Evolutionary conservation across 139 green algal species (phyloP).

Genomic region (Eudorina sp.): DNA sequence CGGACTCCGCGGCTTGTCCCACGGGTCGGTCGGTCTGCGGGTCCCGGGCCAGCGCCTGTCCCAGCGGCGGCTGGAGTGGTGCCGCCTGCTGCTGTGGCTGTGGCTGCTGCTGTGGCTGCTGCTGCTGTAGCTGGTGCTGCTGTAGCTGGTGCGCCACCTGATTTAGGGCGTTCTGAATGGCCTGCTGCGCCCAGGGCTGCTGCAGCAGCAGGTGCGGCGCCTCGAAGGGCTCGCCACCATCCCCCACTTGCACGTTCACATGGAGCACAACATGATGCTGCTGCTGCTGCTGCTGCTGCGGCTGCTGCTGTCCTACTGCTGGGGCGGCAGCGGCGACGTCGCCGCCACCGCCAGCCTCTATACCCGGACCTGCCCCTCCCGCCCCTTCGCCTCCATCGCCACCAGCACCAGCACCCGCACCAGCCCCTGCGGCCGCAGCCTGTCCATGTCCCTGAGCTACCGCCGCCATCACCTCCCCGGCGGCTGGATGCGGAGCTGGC

Average conservation of each 20-base stretch:
- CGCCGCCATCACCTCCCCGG: no score
- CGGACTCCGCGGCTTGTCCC: no score
- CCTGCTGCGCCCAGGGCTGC: no score
- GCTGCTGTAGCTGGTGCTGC: neutral
- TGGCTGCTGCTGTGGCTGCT: neutral
- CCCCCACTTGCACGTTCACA: no score
- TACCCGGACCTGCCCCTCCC: neutral
- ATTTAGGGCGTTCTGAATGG: neutral
- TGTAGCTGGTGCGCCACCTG: neutral
- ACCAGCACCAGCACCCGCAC: neutral
- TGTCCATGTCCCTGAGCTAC: neutral
- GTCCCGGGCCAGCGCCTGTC: no score
- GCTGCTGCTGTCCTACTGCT: no score
- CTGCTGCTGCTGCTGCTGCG: neutral
- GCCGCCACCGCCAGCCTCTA: neutral
- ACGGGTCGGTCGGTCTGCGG: no score
- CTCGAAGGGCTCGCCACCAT: no score
- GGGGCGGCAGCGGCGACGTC: neutral
- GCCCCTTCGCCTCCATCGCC: neutral
- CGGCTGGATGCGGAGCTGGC: no score
- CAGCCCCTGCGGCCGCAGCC: neutral
- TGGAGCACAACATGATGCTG: no score
- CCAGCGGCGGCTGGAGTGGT: no score
- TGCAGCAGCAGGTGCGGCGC: no score
- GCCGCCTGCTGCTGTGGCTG: neutral